phyloP scores from a whole-genome alignment of 495 filamentous ascomycete genomes.

The Hypoxylon lienhwacheense region DNA sequence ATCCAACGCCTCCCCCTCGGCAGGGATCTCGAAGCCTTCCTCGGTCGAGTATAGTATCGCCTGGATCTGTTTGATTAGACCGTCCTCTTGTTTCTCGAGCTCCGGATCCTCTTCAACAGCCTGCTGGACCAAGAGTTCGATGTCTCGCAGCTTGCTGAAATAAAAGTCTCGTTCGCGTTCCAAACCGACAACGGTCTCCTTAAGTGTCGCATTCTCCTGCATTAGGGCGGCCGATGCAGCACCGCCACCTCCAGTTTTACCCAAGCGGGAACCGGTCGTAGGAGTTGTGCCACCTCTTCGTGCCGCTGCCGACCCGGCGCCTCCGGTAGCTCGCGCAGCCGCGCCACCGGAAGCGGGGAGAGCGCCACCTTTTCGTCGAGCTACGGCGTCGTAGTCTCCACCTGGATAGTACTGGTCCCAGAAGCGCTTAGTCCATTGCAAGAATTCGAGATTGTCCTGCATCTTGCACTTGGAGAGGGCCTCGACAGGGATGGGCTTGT shows the following conservation, averaged over 20 bases:
- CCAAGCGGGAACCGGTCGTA: slow-evolving; percentile 60
- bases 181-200: slow-evolving; percentile 81
- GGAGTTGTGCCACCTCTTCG: slow-evolving; percentile 74
- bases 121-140: slow-evolving; percentile 88
- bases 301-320: slow-evolving; percentile 48
- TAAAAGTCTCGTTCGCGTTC: slow-evolving; percentile 98
- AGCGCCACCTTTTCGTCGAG: slow-evolving; percentile 76
- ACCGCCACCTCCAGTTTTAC: slow-evolving; percentile 57
- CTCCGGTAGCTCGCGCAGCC: slow-evolving; percentile 51
- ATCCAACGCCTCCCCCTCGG: slow-evolving; percentile 62
- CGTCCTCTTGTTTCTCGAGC: slow-evolving; percentile 88
- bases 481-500: slow-evolving; percentile 85
- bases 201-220: slow-evolving; percentile 79
- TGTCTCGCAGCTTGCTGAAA: slow-evolving; percentile 96
- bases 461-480: slow-evolving; percentile 95
- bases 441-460: slow-evolving; percentile 99
- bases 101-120: slow-evolving; percentile 88
- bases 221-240: slow-evolving; percentile 66
- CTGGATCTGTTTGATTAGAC: slow-evolving; percentile 91
- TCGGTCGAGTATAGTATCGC: slow-evolving; percentile 96
- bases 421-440: slow-evolving; percentile 93
- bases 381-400: slow-evolving; percentile 90
- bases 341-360: slow-evolving; percentile 53
- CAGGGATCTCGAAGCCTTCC: slow-evolving; percentile 85
- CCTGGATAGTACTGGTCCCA: slow-evolving; percentile 99